Percentiles rank a stretch among this genome's conserved stretches.
Conservation (phyloP, 2,329 filamentous ascomycete species). For the Emmonsia crescens region DNA sequence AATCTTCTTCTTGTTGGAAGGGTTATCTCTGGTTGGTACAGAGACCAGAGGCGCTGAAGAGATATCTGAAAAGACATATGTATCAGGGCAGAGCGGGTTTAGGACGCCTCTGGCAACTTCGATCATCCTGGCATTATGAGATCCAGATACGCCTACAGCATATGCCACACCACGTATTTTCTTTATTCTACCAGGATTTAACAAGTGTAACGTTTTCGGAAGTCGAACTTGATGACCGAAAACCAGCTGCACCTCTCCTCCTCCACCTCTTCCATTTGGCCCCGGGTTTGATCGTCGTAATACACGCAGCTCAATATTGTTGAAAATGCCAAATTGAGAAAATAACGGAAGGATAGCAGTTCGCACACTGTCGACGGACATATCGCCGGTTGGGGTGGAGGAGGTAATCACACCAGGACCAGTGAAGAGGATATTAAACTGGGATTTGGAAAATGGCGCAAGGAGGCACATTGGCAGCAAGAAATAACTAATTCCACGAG, state of each 20-base stretch:
- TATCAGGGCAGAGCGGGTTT: constrained; percentile 76
- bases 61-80: constrained; percentile 71
- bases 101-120: constrained; percentile 77
- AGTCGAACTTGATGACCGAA: constrained; percentile 89
- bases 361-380: constrained; percentile 85
- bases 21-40: constrained; percentile 58
- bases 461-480: constrained; percentile 79
- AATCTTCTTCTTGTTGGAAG: constrained; percentile 46
- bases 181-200: constrained; percentile 75
- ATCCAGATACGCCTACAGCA: constrained; percentile 78
- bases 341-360: constrained; percentile 87
- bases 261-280: constrained; percentile 63
- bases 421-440: constrained; percentile 80
- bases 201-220: constrained; percentile 84
- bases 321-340: constrained; percentile 78
- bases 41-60: constrained; percentile 50
- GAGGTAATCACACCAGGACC: constrained; percentile 89
- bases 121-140: constrained; percentile 93
- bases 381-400: constrained; percentile 70
- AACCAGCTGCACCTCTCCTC: constrained; percentile 82
- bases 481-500: constrained; percentile 81
- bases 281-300: constrained; percentile 70
- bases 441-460: constrained; percentile 84
- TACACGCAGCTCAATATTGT: constrained; percentile 74
- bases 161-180: constrained; percentile 88